Evolutionary conservation across 495 filamentous ascomycete genomes (phyloP).

Genomic region (Neurospora discreta): DNA sequence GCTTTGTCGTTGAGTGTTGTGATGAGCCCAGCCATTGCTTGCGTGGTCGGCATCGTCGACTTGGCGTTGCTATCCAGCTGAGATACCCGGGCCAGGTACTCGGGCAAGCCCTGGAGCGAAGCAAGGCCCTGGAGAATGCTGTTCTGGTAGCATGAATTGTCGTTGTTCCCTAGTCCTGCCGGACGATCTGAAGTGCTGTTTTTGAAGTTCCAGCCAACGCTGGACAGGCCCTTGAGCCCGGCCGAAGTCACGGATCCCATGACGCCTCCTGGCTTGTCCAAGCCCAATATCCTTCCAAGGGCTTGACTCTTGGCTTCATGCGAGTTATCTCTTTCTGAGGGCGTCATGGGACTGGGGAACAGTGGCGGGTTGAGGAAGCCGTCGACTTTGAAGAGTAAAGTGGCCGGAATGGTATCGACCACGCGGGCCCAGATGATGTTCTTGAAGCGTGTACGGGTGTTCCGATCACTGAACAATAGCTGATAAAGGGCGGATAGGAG

Average conservation of each 20-base stretch:
- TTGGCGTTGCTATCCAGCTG: slow-evolving; percentile 22
- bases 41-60: slow-evolving; percentile 19
- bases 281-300: slow-evolving; percentile 53
- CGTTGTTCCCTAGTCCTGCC: slow-evolving; percentile 76
- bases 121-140: slow-evolving; percentile 83
- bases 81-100: slow-evolving; percentile 33
- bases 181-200: slow-evolving; percentile 34
- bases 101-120: slow-evolving; percentile 53
- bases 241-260: slow-evolving; percentile 26
- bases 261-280: slow-evolving; percentile 40
- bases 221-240: slow-evolving; percentile 34
- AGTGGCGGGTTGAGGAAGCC: slow-evolving; percentile 27
- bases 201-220: slow-evolving; percentile 28
- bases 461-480: slow-evolving; percentile 1
- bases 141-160: slow-evolving; percentile 97
- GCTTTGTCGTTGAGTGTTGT: slow-evolving; percentile 50
- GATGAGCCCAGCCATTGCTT: slow-evolving; percentile 52
- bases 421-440: slow-evolving; percentile 52
- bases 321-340: slow-evolving; percentile 9
- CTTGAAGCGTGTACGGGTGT: slow-evolving; percentile 1
- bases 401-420: slow-evolving; percentile 49
- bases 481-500: slow-evolving; percentile 32
- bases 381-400: slow-evolving; percentile 50
- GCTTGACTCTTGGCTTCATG: slow-evolving; percentile 56
- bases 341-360: slow-evolving; percentile 15